Conservation (phyloP, 768 basidiomycete genomes). For the Pholiota conissans region DNA sequence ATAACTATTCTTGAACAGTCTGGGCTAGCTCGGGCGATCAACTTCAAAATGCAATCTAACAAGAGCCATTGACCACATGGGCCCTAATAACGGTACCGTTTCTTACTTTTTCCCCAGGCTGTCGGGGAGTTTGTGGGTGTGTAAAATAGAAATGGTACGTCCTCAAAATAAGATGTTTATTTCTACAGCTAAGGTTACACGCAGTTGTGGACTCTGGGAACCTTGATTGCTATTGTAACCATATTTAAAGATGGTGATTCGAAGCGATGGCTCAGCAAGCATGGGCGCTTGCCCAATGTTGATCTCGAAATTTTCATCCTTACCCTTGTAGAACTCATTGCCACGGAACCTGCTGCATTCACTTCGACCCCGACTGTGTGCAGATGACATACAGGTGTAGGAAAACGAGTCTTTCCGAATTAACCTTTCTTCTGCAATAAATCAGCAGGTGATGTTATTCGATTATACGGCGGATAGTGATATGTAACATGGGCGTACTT, state of each 20-base stretch:
- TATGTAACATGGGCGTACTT: not conserved
- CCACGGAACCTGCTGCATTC: no score
- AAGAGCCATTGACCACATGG: not conserved
- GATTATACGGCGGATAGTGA: not conserved
- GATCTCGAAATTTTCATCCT: no score
- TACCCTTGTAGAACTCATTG: no score
- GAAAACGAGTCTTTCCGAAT: no score
- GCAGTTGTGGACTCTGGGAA: no score
- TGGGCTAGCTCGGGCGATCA: not conserved
- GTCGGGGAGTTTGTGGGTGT: not conserved
- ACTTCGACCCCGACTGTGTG: no score
- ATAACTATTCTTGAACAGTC: not conserved
- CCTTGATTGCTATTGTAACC: no score
- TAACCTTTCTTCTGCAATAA: no score
- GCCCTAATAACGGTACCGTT: not conserved
- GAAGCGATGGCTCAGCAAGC: no score
- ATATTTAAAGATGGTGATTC: no score
- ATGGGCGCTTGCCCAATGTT: no score
- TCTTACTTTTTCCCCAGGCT: not conserved
- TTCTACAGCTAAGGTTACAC: not conserved
- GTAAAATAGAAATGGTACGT: not conserved
- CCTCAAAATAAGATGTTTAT: not conserved
- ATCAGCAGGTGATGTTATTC: not conserved
- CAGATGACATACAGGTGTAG: no score
- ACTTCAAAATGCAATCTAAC: not conserved